These are phyloP conservation scores for Pugionium cornutum DNA, from an alignment of 345 rosid genomes.

Conservation along the genomic window DNA sequence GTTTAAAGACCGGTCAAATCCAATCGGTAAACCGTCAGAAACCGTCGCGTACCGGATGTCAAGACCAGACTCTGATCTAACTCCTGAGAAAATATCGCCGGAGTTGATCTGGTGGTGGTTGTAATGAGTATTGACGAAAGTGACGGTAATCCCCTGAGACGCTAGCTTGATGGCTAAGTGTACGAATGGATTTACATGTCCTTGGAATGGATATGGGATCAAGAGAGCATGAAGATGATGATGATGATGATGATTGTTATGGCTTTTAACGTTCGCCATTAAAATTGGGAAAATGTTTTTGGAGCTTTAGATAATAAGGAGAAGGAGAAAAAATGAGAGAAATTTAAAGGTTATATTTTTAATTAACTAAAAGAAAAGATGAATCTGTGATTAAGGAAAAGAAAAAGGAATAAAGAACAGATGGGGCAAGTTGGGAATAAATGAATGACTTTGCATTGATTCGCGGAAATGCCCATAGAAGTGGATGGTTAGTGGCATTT, in stretches of 20 bases:
- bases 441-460: slow-evolving; percentile 46
- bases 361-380: background rate
- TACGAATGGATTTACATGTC: slow-evolving; percentile 68
- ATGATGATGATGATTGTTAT: slow-evolving; percentile 41
- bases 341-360: slow-evolving; percentile 25
- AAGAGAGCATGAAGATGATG: slow-evolving; percentile 55
- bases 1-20: slow-evolving; percentile 69
- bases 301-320: slow-evolving; percentile 12
- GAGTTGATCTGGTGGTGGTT: slow-evolving; percentile 59
- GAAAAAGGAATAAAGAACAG: slow-evolving; percentile 1
- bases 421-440: slow-evolving; percentile 41
- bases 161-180: slow-evolving; percentile 77
- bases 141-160: slow-evolving; percentile 69
- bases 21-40: slow-evolving; percentile 72
- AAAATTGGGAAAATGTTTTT: slow-evolving; percentile 12
- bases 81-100: slow-evolving; percentile 50
- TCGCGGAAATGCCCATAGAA: slow-evolving; percentile 44
- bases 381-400: slow-evolving; percentile 33
- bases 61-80: slow-evolving; percentile 54
- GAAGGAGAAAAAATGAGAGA: slow-evolving; percentile 22
- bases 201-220: slow-evolving; percentile 74
- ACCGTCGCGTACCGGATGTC: slow-evolving; percentile 71
- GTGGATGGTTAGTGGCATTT: slow-evolving; percentile 44
- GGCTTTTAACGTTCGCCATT: slow-evolving; percentile 34
- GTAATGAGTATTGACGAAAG: slow-evolving; percentile 63